These are phyloP conservation scores for Cystofilobasidium ferigula DNA, from an alignment of 768 basidiomycete species.

Conservation along the genomic window DNA sequence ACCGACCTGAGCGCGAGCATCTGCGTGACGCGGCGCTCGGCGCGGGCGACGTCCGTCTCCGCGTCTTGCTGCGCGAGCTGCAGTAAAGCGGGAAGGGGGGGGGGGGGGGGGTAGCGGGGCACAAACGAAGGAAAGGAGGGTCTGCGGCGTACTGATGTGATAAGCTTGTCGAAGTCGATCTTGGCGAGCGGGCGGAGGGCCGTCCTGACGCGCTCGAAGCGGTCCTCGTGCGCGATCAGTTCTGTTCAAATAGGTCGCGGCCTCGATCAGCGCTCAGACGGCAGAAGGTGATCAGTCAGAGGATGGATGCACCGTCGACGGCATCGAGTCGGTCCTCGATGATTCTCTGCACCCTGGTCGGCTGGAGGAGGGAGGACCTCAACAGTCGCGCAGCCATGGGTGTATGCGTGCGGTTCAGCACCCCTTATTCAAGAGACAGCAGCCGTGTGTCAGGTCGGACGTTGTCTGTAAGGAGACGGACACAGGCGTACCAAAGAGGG, in stretches of 20 bases:
- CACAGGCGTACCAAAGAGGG: constrained; percentile 18
- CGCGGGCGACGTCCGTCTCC: constrained; percentile 47
- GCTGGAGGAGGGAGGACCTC: constrained; percentile 68
- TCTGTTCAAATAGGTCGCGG: constrained; percentile 44
- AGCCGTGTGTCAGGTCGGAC: no score
- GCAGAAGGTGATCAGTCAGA: background rate
- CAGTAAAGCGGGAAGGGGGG: background rate
- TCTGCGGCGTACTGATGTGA: constrained; percentile 39
- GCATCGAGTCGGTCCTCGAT: constrained; percentile 73
- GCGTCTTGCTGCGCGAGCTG: constrained; percentile 23
- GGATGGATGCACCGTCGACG: constrained; percentile 53
- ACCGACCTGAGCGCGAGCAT: constrained; percentile 68
- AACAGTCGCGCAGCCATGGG: constrained; percentile 79
- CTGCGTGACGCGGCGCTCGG: constrained; percentile 58
- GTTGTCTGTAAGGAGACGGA: background rate
- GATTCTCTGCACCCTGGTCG: constrained; percentile 51
- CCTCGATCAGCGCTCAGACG: constrained; percentile 11
- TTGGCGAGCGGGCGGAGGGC: constrained; percentile 42
- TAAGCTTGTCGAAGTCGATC: constrained; percentile 81
- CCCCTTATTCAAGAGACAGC: background rate
- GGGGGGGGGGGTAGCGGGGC: no score
- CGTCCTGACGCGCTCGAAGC: constrained; percentile 55
- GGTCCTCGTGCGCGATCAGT: constrained; percentile 63
- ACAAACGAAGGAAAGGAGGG: background rate
- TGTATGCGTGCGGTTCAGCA: constrained; percentile 22